These are phyloP conservation scores for Mangifera indica DNA, from an alignment of 345 rosid genomes.

Conservation along the genomic window DNA sequence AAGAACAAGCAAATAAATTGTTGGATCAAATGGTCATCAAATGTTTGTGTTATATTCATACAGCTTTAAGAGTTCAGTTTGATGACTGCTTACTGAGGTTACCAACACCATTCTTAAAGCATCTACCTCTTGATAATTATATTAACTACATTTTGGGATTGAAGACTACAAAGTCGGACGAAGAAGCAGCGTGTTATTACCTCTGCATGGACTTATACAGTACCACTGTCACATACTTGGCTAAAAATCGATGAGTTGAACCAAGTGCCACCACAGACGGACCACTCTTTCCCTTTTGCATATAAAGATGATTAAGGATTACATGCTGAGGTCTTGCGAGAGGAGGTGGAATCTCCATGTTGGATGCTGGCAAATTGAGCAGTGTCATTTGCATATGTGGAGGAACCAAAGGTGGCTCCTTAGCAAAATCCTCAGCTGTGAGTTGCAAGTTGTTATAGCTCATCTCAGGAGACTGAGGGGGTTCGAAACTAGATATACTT, in stretches of 20 bases:
- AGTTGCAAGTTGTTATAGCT: constrained; percentile 72
- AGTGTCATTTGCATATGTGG: constrained; percentile 84
- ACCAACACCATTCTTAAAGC: constrained; percentile 14
- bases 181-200: constrained; percentile 23
- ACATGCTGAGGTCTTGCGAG: constrained; percentile 86
- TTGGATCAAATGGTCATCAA: constrained; percentile 20
- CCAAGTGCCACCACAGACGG: constrained; percentile 95
- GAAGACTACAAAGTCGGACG: constrained; percentile 10
- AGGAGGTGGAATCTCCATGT: constrained; percentile 78
- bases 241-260: constrained; percentile 71
- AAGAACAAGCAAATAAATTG: constrained; percentile 7
- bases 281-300: constrained; percentile 80
- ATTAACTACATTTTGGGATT: constrained; percentile 15
- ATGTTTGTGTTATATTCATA: no score
- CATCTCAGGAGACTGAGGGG: constrained; percentile 89
- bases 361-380: constrained; percentile 67
- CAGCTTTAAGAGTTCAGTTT: constrained; percentile 22
- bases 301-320: constrained; percentile 91
- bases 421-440: constrained; percentile 80
- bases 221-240: constrained; percentile 91
- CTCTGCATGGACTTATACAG: constrained; percentile 82
- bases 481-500: constrained; percentile 87
- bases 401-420: constrained; percentile 91
- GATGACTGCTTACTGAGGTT: constrained; percentile 12
- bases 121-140: constrained; percentile 20